Base-by-base conservation (phyloP, 306 rosid species). In the Dryas octopetala region DNA sequence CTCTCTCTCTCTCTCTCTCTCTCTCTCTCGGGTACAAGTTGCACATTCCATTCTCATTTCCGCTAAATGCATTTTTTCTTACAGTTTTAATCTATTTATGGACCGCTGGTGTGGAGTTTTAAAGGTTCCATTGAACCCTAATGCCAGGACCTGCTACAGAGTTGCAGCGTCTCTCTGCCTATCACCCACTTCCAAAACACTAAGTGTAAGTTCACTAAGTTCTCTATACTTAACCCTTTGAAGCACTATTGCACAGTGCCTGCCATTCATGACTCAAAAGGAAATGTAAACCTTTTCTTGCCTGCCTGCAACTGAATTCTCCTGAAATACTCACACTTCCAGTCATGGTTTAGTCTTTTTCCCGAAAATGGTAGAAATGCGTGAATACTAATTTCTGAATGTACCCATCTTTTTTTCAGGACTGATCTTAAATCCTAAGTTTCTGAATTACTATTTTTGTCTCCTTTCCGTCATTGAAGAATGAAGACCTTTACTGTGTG, bases 101-200 rank as follows among this genome's bases (percentile, higher is more conserved):
- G 93, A 86, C 9, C 95, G 90, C 6, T 94, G 98, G 96, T 79
- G 85, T 83, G 93, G 96, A 76, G 72, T 94, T 82, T 84, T 94
- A 72, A 91, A 85, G 79, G 91, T 94, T 38, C 95, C 89, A 16
- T 45, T 94, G 64, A 68, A 70, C 77, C 70, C 82, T 46, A 81
- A 81, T 12, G 63, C 85, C 66, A 71, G 48, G 63, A 48, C 73
- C 46, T 84, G 62, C 77, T 80, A 87, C 71, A 83, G 88, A 75
- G 89, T 91, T 78, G 97, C 92, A 55, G 97, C 91, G 19, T 95
- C 97, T 62, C 86, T 93, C 60, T 87, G 95, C 82, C 75, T 91
- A 78, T 89, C 93, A 64, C 70, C 87, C 13, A 73, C 84, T 78
- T 82, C 91, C 50, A 65, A 71, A 79, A 81, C 86, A 19, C 79